phyloP scores from a whole-genome alignment of 1,139 yeast genomes.

The Torulaspora pretoriensis region DNA sequence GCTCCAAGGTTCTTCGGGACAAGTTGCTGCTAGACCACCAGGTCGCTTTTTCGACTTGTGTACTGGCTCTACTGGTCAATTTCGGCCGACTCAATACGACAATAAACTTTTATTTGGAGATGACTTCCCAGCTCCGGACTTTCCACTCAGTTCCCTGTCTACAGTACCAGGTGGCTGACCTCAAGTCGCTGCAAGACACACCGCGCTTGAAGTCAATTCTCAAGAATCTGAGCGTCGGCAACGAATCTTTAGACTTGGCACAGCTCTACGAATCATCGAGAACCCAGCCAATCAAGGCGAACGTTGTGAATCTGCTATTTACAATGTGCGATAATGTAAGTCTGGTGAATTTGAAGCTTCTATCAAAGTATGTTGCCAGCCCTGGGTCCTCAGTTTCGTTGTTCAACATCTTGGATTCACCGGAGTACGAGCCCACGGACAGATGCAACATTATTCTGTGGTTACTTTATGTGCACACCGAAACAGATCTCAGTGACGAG shows the following conservation, averaged over 20 bases:
- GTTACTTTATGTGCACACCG: conserved; percentile 76
- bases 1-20: conserved; percentile 78
- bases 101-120: conserved; percentile 91
- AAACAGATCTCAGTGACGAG: conserved; percentile 57
- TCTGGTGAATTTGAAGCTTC: conserved; percentile 42
- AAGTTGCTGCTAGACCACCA: conserved; percentile 61
- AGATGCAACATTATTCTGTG: conserved; percentile 75
- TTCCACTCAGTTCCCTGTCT: conserved; percentile 90
- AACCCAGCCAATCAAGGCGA: conserved; percentile 31
- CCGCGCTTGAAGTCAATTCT: conserved; percentile 86
- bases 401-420: conserved; percentile 62
- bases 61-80: conserved; percentile 82
- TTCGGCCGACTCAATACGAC: conserved; percentile 95
- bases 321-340: conserved; percentile 63
- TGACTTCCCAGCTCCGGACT: conserved; percentile 89
- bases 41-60: conserved; percentile 68
- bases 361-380: conserved; percentile 34
- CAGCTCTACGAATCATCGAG: conserved; percentile 40
- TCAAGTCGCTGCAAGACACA: conserved; percentile 87
- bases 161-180: conserved; percentile 59
- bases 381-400: conserved; percentile 33
- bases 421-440: conserved; percentile 49
- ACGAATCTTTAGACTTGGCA: conserved; percentile 49
- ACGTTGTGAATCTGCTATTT: conserved; percentile 71
- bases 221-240: conserved; percentile 53